phyloP scores from a whole-genome alignment of 805 yeast species.

The Dipodascopsis uninucleata region DNA sequence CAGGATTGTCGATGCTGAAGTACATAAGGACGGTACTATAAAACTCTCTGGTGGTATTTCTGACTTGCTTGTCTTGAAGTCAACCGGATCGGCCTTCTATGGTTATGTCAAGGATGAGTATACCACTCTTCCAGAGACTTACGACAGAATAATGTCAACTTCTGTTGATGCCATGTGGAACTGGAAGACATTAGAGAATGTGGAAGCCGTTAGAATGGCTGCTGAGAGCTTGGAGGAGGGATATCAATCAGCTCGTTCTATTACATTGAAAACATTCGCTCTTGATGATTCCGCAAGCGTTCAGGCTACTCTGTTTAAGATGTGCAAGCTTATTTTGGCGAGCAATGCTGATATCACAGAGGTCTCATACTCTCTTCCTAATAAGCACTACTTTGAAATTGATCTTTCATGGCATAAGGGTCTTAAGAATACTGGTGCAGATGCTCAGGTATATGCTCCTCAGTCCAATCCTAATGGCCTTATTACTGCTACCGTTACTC shows the following conservation, averaged over 20 bases:
- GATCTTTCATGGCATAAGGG: conserved; percentile 82
- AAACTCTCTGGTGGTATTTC: conserved; percentile 48
- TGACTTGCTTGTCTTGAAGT: conserved; percentile 60
- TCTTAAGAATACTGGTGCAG: conserved; percentile 53
- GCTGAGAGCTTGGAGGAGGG: conserved; percentile 69
- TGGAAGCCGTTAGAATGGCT: conserved; percentile 47
- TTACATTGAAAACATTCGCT: conserved; percentile 76
- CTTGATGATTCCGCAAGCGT: conserved; percentile 87
- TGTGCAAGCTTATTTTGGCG: conserved; percentile 69
- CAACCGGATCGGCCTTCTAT: conserved; percentile 89
- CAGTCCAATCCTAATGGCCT: conserved; percentile 87
- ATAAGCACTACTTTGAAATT: conserved; percentile 83
- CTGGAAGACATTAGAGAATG: conserved; percentile 21
- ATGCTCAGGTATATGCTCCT: conserved; percentile 83
- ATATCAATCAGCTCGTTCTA: conserved; percentile 57
- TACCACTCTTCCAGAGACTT: conserved; percentile 80
- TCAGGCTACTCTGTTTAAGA: conserved; percentile 95
- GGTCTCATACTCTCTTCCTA: conserved; percentile 78
- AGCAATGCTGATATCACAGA: conserved; percentile 53
- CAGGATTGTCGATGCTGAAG: conserved; percentile 47
- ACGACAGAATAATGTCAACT: conserved; percentile 82
- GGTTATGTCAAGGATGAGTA: conserved; percentile 82
- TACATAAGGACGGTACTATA: conserved; percentile 31
- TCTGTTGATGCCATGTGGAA: conserved; percentile 51
- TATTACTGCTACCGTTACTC: conserved; percentile 80